Percentiles rank a stretch among this genome's conserved stretches.
phyloP scores from a whole-genome alignment of 768 basidiomycete genomes.

The Tylopilus intermedius region DNA sequence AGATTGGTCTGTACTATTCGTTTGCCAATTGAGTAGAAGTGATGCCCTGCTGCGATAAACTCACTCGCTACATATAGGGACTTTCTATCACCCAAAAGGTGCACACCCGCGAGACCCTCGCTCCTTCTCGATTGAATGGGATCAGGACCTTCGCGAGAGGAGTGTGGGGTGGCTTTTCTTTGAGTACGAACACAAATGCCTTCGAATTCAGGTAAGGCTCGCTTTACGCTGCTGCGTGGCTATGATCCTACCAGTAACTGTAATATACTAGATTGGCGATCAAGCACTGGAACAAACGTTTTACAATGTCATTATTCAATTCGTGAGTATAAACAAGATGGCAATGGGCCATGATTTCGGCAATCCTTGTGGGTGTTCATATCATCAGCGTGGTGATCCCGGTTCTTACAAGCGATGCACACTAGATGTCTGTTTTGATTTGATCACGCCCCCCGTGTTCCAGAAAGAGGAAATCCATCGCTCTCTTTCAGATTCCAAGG shows the following conservation, averaged over 20 bases:
- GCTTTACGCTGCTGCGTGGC: not conserved
- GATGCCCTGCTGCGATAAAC: not conserved
- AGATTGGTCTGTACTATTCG: constrained; percentile 50
- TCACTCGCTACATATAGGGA: constrained; percentile 14
- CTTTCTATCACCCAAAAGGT: constrained; percentile 24
- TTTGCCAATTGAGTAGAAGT: not conserved
- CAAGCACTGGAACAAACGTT: constrained; percentile 47
- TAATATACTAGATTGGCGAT: constrained; percentile 50
- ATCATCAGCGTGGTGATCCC: constrained; percentile 1
- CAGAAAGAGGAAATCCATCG: constrained; percentile 59
- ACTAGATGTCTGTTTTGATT: constrained; percentile 65
- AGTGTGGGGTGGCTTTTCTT: constrained; percentile 54
- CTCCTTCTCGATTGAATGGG: constrained; percentile 69
- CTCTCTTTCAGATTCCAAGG: constrained; percentile 33
- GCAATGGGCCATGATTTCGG: constrained; percentile 56
- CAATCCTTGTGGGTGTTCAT: constrained; percentile 50
- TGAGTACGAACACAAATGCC: constrained; percentile 63
- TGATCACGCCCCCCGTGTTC: constrained; percentile 58
- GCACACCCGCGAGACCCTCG: constrained; percentile 34
- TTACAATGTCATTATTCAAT: constrained; percentile 47
- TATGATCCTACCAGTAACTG: not conserved
- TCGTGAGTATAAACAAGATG: constrained; percentile 56
- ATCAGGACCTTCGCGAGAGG: constrained; percentile 41
- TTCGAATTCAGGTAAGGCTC: constrained; percentile 52
- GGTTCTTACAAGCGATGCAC: constrained; percentile 5